Base-by-base conservation (phyloP, 1,284 basidiomycete genomes). In the Ustilago crameri region DNA sequence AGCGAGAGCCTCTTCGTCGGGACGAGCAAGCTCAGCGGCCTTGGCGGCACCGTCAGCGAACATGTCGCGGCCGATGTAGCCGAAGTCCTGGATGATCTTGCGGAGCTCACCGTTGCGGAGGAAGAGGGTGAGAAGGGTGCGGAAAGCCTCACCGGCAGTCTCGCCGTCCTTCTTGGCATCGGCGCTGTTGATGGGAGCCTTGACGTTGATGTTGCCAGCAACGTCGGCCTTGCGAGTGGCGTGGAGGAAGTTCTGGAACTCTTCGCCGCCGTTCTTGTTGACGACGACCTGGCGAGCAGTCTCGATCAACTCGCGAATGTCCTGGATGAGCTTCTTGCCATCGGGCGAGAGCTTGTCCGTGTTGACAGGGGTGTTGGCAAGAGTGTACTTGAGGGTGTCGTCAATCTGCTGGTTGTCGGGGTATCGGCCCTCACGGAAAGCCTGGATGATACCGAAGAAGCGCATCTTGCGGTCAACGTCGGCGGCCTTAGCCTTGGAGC, bases 11-110 rank as follows among this genome's bases (percentile, higher is more conserved):
- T 92, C 89, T 47, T 90, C 84, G 48, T 85, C 77, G 0, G 95
- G 94, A 14, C 90, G 89, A 43, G 93, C 86, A 30, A 84, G 83
- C 54, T 89, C 87, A n/a, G 92, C 91, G 9, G 88, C 90, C 84
- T 93, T 91, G 74, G 86, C 84, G 0, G 91, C 91, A 26, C 88
- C 89, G 49, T 88, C 89, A 18, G 92, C 89, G 66, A 95, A 90
- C 58, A 96, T 86, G 84, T 95, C 93, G 55, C 93, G 91, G 12
- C 78, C 80, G 37, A 81, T 72, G 62, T 75, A 59, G 48, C 75
- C 76, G 34, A 79, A 49, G 57, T 79, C 79, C 63, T 79, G 61
- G 50, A 82, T 54, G 42, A 82, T 52, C 54, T 74, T 77, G 73
- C 73, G 75, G 12, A 67, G 51, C 68, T 81, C 78, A 41, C 76